Conservation (phyloP, 2,329 filamentous ascomycete genomes). For the Colletotrichum sp. region DNA sequence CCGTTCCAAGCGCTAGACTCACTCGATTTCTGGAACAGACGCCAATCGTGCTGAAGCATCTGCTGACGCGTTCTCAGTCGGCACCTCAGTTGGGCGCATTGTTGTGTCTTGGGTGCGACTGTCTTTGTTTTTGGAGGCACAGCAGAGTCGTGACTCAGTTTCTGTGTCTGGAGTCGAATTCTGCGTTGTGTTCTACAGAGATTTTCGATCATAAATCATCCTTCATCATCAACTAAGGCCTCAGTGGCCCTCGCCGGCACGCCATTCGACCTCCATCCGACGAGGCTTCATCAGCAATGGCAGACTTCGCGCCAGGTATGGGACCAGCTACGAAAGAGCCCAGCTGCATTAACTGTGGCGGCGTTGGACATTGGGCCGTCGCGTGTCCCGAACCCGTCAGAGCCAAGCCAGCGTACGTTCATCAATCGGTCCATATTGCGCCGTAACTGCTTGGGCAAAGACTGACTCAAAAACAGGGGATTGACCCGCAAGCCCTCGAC, state of each 20-base stretch:
- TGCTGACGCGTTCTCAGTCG: background rate
- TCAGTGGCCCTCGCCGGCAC: background rate
- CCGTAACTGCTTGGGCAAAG: background rate
- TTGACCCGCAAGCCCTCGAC: slow-evolving; percentile 8
- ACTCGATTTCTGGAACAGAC: background rate
- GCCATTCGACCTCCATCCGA: background rate
- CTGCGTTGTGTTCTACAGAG: background rate
- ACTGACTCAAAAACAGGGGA: slow-evolving; percentile 5
- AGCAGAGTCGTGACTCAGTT: background rate
- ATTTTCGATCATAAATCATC: background rate
- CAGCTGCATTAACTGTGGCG: slow-evolving; percentile 21
- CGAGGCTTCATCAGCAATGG: background rate
- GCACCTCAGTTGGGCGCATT: background rate
- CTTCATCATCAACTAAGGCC: background rate
- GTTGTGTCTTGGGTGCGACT: background rate
- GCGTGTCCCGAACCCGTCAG: slow-evolving; percentile 19
- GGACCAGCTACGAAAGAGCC: slow-evolving; percentile 15
- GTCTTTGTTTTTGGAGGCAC: background rate
- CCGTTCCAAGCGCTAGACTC: background rate
- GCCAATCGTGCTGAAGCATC: background rate
- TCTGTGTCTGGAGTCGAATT: background rate
- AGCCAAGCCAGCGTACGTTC: slow-evolving; percentile 19
- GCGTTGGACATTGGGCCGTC: slow-evolving; percentile 19
- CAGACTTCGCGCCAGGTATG: slow-evolving; percentile 13
- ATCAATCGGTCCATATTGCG: background rate